phyloP scores from a whole-genome alignment of 495 filamentous ascomycete genomes.

The Tetracladium setigerum region DNA sequence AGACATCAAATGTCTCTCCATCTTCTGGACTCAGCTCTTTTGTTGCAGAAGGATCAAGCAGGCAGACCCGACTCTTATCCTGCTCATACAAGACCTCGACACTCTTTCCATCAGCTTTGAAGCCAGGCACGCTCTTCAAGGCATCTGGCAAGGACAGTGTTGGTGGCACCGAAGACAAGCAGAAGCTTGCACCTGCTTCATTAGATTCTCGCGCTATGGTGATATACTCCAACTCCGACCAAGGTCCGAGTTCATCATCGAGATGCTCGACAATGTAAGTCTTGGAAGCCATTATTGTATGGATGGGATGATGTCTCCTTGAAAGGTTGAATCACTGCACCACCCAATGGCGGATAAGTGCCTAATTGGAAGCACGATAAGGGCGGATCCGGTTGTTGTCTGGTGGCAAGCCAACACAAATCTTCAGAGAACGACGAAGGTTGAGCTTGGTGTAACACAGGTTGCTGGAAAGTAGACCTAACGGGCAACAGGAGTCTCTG shows the following conservation, averaged over 20 bases:
- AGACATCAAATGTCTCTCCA: slow-evolving; percentile 75
- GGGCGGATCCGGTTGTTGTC: no score
- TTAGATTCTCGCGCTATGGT: slow-evolving; percentile 77
- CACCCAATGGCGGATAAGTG: no score
- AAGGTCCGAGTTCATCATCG: slow-evolving; percentile 86
- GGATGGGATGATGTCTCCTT: no score
- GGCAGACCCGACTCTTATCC: slow-evolving; percentile 63
- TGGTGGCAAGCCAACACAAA: no score
- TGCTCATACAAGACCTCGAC: slow-evolving; percentile 72
- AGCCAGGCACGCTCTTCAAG: slow-evolving; percentile 49
- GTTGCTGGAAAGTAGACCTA: no score
- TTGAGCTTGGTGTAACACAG: no score
- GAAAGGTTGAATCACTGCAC: no score
- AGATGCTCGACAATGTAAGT: slow-evolving; percentile 90
- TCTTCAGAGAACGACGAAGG: no score
- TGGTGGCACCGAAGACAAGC: slow-evolving; percentile 73
- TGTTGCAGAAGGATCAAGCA: slow-evolving; percentile 78
- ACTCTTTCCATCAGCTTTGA: slow-evolving; percentile 59
- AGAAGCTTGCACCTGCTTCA: slow-evolving; percentile 58
- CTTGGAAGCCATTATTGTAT: slow-evolving; percentile 36
- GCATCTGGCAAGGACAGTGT: slow-evolving; percentile 57
- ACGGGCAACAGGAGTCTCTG: no score
- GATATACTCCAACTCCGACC: slow-evolving; percentile 87
- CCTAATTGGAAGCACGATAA: no score
- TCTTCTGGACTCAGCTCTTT: slow-evolving; percentile 78